A percentile compares a stretch with the other conserved stretches of the same genome.
Evolutionary conservation across 345 rosid genomes (phyloP).

Genomic region (Adansonia digitata): DNA sequence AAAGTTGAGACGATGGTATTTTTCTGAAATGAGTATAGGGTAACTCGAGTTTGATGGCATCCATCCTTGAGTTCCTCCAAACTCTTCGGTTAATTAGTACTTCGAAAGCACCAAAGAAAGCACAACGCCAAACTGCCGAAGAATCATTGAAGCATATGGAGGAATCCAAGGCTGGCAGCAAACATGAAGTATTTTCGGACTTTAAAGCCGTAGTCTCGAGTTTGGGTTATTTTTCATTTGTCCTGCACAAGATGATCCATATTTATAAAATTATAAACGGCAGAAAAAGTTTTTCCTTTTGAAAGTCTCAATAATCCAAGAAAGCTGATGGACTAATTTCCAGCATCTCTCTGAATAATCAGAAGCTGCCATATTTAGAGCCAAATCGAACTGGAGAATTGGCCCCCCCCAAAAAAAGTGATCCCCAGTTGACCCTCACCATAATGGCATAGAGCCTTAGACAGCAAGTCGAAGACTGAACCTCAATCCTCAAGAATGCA

Average conservation of each 20-base stretch:
- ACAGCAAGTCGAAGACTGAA: no score
- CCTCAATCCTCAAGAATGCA: no score
- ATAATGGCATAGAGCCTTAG: no score
- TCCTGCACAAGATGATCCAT: neutral
- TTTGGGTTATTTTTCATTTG: neutral
- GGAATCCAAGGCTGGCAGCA: neutral
- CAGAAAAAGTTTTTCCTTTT: neutral
- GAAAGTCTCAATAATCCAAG: no score
- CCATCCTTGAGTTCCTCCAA: conserved; percentile 10
- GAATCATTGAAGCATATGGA: conserved; percentile 9
- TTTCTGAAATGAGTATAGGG: neutral
- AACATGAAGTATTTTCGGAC: neutral
- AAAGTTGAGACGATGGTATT: neutral
- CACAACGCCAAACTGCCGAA: neutral
- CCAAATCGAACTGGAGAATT: neutral
- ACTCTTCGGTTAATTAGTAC: neutral
- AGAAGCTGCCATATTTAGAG: no score
- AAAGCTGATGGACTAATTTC: no score
- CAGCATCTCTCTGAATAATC: no score
- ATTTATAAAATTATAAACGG: neutral
- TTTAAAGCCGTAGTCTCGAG: neutral
- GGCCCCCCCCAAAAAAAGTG: no score
- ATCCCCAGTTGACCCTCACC: no score
- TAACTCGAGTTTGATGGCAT: neutral
- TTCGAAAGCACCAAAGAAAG: neutral